Evolutionary conservation across 768 basidiomycete species (phyloP), one percentile per base, ranked within the genome.

Genomic region (Cyathus striatus): DNA sequence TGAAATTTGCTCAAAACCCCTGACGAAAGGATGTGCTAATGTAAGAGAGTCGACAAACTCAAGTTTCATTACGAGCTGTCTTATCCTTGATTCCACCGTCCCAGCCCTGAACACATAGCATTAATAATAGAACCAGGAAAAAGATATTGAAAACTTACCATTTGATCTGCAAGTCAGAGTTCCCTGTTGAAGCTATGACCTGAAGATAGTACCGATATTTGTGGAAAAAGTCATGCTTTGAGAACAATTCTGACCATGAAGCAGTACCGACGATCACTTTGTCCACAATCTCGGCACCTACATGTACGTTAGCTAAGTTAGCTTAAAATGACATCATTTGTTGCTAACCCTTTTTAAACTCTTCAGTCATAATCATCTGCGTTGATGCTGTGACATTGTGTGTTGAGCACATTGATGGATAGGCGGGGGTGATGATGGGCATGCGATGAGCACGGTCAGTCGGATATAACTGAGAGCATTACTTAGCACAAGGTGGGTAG

Each of bases 351-450:
- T 86, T 82, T 69, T 91, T 88, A 62, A 97, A 93, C 56, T 99
- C 96, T 52, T 90, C 84, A 0, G 88, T 94, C 74, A 96, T 92
- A 42, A 99, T 89, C 75, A 86, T 83, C 65, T 96, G 91, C 4
- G 95, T 98, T 6, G 93, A 96, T 33, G 81, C 79, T 40, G 92
- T 93, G 47, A 98, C 94, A 55, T 98, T 99, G 68, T 99, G 96
- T 14, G 96, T 99, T 20, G 95, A 81, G 62, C 95, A 98, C 95
- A 99, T 99, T 5, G 95, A 85, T 36, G 96, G 96, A 64, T 97
- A 99, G 9, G 96, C 94, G 3, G 96, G 96, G 2, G 96, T 99
- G 54, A 99, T 98, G 56, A 99, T 97, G 10, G 96, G 96, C 96
- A 98, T 98, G 51, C 91, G 79, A 65, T 99, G 96, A n/a, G 89